Conservation (phyloP, 805 yeast species). For the Saccharomycopsis malanga region DNA sequence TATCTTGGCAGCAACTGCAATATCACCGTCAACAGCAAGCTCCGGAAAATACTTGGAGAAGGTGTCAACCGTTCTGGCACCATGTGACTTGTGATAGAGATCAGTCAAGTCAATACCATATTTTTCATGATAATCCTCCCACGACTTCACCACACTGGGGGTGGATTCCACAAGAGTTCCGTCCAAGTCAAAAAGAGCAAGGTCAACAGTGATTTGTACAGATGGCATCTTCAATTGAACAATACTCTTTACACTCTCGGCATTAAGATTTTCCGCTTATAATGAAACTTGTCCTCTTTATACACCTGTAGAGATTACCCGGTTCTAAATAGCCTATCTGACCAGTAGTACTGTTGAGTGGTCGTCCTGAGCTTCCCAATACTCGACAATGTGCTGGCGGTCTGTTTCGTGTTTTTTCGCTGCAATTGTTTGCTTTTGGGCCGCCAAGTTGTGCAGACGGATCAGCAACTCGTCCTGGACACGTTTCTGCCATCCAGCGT, state of each 20-base stretch:
- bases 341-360: no score
- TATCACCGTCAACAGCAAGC: conserved; percentile 39
- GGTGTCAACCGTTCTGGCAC: conserved; percentile 77
- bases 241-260: no score
- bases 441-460: conserved; percentile 3
- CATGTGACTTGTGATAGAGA: conserved; percentile 55
- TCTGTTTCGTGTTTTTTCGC: neutral
- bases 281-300: no score
- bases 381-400: conserved; percentile 6
- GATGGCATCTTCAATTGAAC: neutral
- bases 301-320: no score
- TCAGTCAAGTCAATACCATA: conserved; percentile 43
- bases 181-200: conserved; percentile 67
- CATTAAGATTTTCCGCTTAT: no score
- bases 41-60: conserved; percentile 69
- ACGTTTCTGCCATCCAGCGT: conserved; percentile 42
- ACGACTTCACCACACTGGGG: conserved; percentile 73
- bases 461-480: conserved; percentile 15
- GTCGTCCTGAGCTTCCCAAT: conserved; percentile 17
- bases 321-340: no score
- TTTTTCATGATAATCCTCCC: conserved; percentile 67
- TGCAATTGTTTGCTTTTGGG: neutral
- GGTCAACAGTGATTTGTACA: conserved; percentile 13
- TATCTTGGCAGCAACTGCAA: conserved; percentile 53
- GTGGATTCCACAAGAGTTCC: conserved; percentile 84